Base-by-base conservation (phyloP, 1,139 yeast species). In the Hyphopichia wangnamkhiaoensis region DNA sequence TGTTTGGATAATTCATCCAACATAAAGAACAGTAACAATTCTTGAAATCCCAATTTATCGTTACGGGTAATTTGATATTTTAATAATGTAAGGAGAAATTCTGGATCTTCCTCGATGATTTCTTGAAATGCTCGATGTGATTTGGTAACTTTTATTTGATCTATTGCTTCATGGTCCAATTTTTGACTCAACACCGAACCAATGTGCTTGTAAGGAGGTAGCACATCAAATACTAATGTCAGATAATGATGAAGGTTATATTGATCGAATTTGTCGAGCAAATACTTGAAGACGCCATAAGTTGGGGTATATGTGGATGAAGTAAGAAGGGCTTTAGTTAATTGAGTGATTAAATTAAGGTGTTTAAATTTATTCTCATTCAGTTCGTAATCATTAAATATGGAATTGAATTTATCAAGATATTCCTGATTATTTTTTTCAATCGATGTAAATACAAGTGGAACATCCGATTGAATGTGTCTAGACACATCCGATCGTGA, bases 1-100 rank as follows among this genome's bases (percentile, higher is more conserved):
- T 65, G 59, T 13, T 50, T 54, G 5, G 47, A 42, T 4, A 63
- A 48, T 40, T 66, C 68, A 16, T 56, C 61, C 6, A 70, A 52
- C 19, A 60, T 55, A 37, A 59, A 58, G 36, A 52, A 66, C 2
- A 61, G 45, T 15, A 71, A 49, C 7, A 68, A 43, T 17, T 56
- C 58, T 16, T 50, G 46, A 34, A 68, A 56, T 4, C 57, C 50
- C 2, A 27, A 43, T 4, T 36, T 27, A 30, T 63, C 57, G 2
- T 52, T 47, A 13, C 63, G 50, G 0, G 36, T 32, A 5, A 52
- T 46, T 34, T 64, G 64, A 42, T 61, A 70, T 5, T 48, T 38
- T 9, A 69, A 41, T 12, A 72, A 47, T 3, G 61, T 45, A 2
- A 42, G 45, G 12, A 72, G 39, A 13, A 68, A 49, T 7, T 50